Evolutionary conservation across 495 filamentous ascomycete genomes (phyloP), one percentile per base, ranked within the genome.

Genomic region (Hypoxylon perforatum): DNA sequence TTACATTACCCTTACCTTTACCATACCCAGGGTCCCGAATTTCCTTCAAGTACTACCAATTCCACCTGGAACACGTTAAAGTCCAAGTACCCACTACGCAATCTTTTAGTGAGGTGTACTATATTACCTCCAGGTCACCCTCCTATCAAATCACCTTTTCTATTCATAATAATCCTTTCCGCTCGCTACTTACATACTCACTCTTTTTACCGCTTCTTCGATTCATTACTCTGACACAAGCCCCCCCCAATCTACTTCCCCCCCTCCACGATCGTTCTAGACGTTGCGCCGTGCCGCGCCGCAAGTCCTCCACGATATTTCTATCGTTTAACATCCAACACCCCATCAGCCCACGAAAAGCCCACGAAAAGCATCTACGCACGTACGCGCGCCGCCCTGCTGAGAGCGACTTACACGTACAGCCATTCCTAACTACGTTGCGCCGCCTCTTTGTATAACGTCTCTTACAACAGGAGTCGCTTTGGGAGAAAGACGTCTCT

Each of bases 91-190:
- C 67, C 67, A 67, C 67, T 57, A 63, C 67, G 49, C 67, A 70
- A 49, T 70, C 45, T 63, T 66, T 70, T 70, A 70, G 67, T 70
- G 67, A 70, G 67, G 52, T 55, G 67, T 70, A 70, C 63, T 70
- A 70, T 70, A 70, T 63, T 66, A 70, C 67, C 41, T 55, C 58
- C 62, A 67, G 57, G 48, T 70, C 58, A 19, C 53, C 62, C 62
- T 66, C 48, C 58, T 63, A 65, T 67, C 63, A 38, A 70, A 70
- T 70, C 67, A 67, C 57, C 57, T 59, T 57, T 63, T 33, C 3
- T 66, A 36, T 61, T 70, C 67, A 70, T 70, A 66, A 28, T 28
- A 28, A 28, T 28, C 62, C 66, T 57, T 65, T 63, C 57, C 63
- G 58, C 62, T 70, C 67, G 62, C 61, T 70, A 65, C 51, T 42